These are phyloP conservation scores for Rhipidocladum racemiflorum DNA, from an alignment of 176 grass and related monocot species.

Conservation along the genomic window DNA sequence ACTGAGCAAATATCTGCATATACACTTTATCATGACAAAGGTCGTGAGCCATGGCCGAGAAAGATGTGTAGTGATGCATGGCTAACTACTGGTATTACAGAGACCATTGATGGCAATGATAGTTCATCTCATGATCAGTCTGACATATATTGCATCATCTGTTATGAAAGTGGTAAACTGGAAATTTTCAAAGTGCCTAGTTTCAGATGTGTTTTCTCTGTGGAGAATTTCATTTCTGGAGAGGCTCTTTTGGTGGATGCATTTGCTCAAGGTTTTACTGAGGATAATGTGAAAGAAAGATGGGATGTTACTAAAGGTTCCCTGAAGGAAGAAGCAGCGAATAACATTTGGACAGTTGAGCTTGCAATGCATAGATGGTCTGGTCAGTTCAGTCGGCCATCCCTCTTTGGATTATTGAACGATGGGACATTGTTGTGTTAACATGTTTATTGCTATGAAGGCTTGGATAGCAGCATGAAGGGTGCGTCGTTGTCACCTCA, in stretches of 20 bases:
- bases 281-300: constrained; percentile 19
- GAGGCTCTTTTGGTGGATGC: constrained; percentile 57
- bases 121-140: no score
- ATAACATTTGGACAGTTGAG: constrained; percentile 67
- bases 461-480: constrained; percentile 38
- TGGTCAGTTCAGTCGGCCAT: constrained; percentile 73
- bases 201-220: no score
- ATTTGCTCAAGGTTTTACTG: constrained; percentile 17
- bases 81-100: no score
- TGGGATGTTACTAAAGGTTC: constrained; percentile 31
- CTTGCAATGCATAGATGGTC: constrained; percentile 92
- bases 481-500: constrained; percentile 36
- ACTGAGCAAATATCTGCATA: no score
- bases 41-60: no score
- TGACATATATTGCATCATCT: no score
- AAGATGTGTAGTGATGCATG: no score
- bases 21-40: no score
- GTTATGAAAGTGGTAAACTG: no score
- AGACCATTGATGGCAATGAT: no score
- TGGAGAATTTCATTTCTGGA: no score
- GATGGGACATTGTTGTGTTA: constrained; percentile 92
- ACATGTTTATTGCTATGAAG: constrained; percentile 76
- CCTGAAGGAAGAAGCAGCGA: constrained; percentile 59
- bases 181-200: no score
- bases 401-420: constrained; percentile 76